Evolutionary conservation across 2,329 filamentous ascomycete genomes (phyloP).

Genomic region (Venturia carpophila): DNA sequence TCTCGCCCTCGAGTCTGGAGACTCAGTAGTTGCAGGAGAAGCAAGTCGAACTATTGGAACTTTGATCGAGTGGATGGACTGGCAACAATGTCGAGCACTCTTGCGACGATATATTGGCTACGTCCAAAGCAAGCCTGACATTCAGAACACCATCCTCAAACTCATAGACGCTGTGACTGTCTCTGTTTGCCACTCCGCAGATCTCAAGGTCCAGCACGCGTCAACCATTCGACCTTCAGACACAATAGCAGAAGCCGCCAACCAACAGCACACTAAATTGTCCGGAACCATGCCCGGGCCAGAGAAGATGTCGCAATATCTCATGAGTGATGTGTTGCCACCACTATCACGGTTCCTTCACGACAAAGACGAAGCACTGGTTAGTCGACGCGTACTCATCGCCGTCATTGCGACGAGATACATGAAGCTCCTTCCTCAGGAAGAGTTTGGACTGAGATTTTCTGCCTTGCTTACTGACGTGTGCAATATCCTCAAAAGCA

Average conservation of each 20-base stretch:
- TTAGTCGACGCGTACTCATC: constrained; percentile 85
- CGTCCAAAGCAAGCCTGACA: constrained; percentile 68
- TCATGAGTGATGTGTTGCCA: constrained; percentile 68
- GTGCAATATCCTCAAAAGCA: constrained; percentile 84
- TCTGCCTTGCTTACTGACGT: constrained; percentile 84
- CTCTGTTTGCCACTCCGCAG: constrained; percentile 52
- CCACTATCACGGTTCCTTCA: constrained; percentile 78
- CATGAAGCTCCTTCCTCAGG: constrained; percentile 66
- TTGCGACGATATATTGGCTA: constrained; percentile 79
- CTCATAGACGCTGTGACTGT: constrained; percentile 77
- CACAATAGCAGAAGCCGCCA: constrained; percentile 29
- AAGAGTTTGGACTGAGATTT: constrained; percentile 65
- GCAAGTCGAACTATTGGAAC: constrained; percentile 72
- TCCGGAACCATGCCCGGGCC: constrained; percentile 57
- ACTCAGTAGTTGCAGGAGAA: constrained; percentile 69
- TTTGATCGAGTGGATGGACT: constrained; percentile 70
- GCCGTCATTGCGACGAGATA: constrained; percentile 85
- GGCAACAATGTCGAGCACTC: constrained; percentile 81
- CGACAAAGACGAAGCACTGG: constrained; percentile 88
- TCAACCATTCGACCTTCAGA: not conserved
- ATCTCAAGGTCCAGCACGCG: constrained; percentile 19
- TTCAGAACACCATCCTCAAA: constrained; percentile 78
- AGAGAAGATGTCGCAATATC: constrained; percentile 61
- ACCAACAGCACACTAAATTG: constrained; percentile 36
- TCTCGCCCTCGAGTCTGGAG: constrained; percentile 77